Base-by-base conservation (phyloP, 2,329 filamentous ascomycete species). In the Phialemonium atrogriseum region DNA sequence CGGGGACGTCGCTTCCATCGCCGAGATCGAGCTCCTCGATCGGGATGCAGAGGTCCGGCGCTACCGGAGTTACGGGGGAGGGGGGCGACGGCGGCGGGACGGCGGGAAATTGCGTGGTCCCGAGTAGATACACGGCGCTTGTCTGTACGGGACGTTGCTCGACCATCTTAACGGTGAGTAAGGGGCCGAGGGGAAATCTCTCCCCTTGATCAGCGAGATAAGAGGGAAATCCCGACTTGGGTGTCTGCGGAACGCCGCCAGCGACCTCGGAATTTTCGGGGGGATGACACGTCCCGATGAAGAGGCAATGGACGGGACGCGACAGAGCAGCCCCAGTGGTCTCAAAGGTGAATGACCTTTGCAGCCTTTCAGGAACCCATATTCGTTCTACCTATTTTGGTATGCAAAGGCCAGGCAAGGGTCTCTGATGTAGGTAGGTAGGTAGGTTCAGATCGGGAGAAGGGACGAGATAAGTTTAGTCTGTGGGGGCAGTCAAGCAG, bases 81-180 rank as follows among this genome's bases (percentile, higher is more conserved):
- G 67, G 66, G 5, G 68, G 67, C 4, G 66, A 70, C 0, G 63
- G 66, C n/a, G 66, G 65, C 3, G 64, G 63, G 2, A 60, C 48
- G 1, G 58, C 56, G 23, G 56, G 45, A 26, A 52, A 52, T 20
- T 57, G 51, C n/a, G 47, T 46, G 18, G 42, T 44, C 12, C 59
- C 56, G 15, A 68, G 55, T 8, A 70, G 50, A 24, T 67, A 65
- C 15, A 70, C 65, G 17, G 66, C 63, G 43, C 65, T 69, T 37
- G 62, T 70, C 45, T 70, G 66, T 14, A 70, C 61, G 4, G 59
- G 62, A n/a, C 55, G 55, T 34, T 60, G 55, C 35, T 60, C 51
- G 31, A 46, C 44, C 46, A 50, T 50, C 18, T 35, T 39, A 36
- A 21, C 28, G 22, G 12, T 24, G 11, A 24, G 7, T 23, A n/a